Evolutionary conservation across 1,284 basidiomycete species (phyloP).

Genomic region (Anthracocystis setariae): DNA sequence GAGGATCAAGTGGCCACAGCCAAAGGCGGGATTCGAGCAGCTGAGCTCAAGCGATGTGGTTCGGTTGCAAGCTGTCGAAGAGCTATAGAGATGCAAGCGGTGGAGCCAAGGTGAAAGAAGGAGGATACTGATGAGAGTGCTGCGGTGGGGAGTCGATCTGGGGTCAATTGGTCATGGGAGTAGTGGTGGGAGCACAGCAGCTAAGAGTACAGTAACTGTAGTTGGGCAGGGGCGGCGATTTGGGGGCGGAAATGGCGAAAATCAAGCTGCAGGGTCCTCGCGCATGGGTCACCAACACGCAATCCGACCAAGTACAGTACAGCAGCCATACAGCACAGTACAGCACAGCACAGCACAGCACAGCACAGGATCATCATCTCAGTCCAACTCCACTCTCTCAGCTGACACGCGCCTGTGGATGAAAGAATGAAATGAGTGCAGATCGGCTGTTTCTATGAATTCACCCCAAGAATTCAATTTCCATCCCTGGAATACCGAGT

Average conservation of each 20-base stretch:
- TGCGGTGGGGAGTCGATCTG: neutral
- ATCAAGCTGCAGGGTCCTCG: constrained; percentile 20
- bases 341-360: too few species aligned
- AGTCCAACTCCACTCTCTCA: too few species aligned
- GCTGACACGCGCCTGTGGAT: neutral
- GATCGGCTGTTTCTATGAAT: neutral
- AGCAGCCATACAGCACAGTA: too few species aligned
- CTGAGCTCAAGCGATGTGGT: neutral
- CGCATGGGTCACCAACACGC: constrained; percentile 9
- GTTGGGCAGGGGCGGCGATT: neutral
- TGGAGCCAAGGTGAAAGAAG: neutral
- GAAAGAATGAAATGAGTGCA: neutral
- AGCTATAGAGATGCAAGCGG: neutral
- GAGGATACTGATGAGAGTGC: neutral
- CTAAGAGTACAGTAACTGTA: constrained; percentile 7
- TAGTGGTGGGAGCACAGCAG: neutral
- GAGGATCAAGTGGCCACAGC: too few species aligned
- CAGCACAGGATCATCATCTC: too few species aligned
- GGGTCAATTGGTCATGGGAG: neutral
- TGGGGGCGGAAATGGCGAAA: neutral
- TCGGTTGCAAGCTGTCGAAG: neutral
- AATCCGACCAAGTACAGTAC: neutral
- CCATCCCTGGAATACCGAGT: neutral
- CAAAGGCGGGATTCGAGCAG: too few species aligned
- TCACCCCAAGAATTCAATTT: neutral